These are phyloP conservation scores for Hyaloperonospora arabidopsidis DNA, from an alignment of 352 stramenopile species.

Conservation along the genomic window DNA sequence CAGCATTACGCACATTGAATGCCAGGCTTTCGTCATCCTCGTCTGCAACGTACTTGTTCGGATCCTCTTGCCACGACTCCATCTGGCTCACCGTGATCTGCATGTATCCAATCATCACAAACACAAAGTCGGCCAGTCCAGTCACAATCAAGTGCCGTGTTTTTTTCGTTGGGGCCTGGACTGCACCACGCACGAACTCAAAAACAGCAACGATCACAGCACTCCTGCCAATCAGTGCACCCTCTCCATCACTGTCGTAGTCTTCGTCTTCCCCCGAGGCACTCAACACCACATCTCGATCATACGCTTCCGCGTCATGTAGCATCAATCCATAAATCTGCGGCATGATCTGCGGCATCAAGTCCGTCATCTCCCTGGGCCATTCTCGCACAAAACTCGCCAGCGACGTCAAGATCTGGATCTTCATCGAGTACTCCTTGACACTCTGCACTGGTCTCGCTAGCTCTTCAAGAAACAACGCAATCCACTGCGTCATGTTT, in stretches of 20 bases:
- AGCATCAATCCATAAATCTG: conserved; percentile 55
- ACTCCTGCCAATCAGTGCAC: conserved; percentile 49
- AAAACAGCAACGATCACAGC: conserved; percentile 64
- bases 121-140: conserved; percentile 61
- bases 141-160: conserved; percentile 50
- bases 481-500: conserved; percentile 67
- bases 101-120: conserved; percentile 79
- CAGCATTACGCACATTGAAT: conserved; percentile 72
- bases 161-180: conserved; percentile 77
- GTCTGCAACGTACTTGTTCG: conserved; percentile 80
- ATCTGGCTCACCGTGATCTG: conserved; percentile 72
- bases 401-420: conserved; percentile 66
- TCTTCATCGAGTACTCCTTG: conserved; percentile 65
- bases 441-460: conserved; percentile 30
- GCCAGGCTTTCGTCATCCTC: conserved; percentile 79
- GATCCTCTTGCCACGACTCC: conserved; percentile 67
- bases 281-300: conserved; percentile 51
- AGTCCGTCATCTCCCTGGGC: conserved; percentile 69
- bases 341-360: conserved; percentile 67
- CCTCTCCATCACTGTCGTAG: conserved; percentile 76
- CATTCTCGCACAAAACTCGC: conserved; percentile 77
- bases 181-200: conserved; percentile 63
- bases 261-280: conserved; percentile 45
- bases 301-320: conserved; percentile 37
- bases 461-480: conserved; percentile 54